Percentiles rank a stretch among this genome's conserved stretches.
These are phyloP conservation scores for Diplogelasinospora grovesii DNA, from an alignment of 495 filamentous ascomycete genomes.

Conservation along the genomic window DNA sequence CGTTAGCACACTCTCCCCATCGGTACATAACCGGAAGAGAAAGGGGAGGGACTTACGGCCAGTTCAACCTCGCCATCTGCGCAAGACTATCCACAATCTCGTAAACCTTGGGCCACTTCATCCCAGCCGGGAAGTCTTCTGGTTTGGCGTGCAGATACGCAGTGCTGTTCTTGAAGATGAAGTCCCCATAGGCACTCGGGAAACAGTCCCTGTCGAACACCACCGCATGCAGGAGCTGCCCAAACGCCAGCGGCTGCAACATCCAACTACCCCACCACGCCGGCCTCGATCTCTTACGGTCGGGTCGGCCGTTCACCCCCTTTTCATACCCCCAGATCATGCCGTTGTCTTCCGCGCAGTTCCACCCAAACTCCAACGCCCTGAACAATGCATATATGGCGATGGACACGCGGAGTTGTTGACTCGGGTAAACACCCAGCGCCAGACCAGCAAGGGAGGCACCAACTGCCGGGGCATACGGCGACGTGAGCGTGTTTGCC, in stretches of 20 bases:
- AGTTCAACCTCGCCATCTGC: conserved; percentile 70
- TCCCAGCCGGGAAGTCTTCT: conserved; percentile 53
- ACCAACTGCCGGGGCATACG: conserved; percentile 78
- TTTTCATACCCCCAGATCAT: conserved; percentile 57
- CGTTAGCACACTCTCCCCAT: conserved; percentile 27
- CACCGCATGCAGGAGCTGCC: conserved; percentile 85
- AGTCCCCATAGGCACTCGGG: conserved; percentile 61
- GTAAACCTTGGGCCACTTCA: conserved; percentile 69
- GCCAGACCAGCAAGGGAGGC: conserved; percentile 79
- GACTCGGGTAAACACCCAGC: conserved; percentile 68
- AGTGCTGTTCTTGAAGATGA: conserved; percentile 66
- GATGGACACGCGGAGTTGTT: conserved; percentile 70
- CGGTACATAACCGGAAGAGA: not conserved
- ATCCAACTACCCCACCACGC: conserved; percentile 97
- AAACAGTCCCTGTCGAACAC: conserved; percentile 90
- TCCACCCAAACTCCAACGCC: conserved; percentile 82
- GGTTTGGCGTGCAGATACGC: conserved; percentile 75
- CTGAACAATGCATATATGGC: conserved; percentile 73
- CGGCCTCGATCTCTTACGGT: conserved; percentile 45
- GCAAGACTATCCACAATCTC: conserved; percentile 77
- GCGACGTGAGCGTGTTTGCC: conserved; percentile 65
- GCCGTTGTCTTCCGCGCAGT: conserved; percentile 71
- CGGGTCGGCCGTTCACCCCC: conserved; percentile 24
- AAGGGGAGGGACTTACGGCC: conserved; percentile 59
- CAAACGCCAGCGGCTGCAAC: conserved; percentile 84